Percentiles rank a stretch among this genome's conserved stretches.
phyloP scores from a whole-genome alignment of 2,329 filamentous ascomycete species.

The Fusarium ambrosium region DNA sequence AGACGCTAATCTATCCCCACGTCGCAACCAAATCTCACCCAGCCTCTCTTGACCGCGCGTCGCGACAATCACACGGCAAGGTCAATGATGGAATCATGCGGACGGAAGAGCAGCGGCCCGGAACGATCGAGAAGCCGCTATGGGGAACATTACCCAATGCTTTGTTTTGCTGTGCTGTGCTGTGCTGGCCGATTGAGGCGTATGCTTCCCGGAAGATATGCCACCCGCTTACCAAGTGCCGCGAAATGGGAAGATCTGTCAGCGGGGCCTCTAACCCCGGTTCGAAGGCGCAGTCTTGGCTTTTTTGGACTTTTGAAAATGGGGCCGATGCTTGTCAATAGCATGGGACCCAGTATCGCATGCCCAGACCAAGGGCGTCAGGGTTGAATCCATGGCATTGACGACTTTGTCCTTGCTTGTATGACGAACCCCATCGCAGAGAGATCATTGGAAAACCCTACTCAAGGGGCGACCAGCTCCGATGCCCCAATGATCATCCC shows the following conservation, averaged over 20 bases:
- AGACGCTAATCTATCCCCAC: neutral
- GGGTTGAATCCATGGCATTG: conserved; percentile 19
- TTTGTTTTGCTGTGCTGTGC: neutral
- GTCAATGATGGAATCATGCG: neutral
- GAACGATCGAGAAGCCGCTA: neutral
- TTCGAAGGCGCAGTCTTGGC: conserved; percentile 1
- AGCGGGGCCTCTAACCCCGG: neutral
- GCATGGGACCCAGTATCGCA: neutral
- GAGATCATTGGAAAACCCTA: neutral
- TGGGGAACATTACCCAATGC: neutral
- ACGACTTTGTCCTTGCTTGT: neutral
- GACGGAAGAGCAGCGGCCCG: neutral
- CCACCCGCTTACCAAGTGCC: conserved; percentile 12
- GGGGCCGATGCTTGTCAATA: neutral
- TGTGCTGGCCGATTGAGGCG: neutral
- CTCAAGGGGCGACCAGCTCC: neutral
- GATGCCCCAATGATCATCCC: neutral
- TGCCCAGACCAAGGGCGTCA: neutral
- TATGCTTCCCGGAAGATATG: conserved; percentile 18
- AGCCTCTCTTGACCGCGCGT: conserved; percentile 37
- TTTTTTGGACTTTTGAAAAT: neutral
- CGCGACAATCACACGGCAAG: conserved; percentile 7
- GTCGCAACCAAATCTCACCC: conserved; percentile 28
- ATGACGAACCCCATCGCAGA: neutral
- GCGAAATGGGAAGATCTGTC: neutral